Evolutionary conservation across 1,284 basidiomycete species (phyloP), one percentile per base, ranked within the genome.

Genomic region (Caloboletus inedulis): DNA sequence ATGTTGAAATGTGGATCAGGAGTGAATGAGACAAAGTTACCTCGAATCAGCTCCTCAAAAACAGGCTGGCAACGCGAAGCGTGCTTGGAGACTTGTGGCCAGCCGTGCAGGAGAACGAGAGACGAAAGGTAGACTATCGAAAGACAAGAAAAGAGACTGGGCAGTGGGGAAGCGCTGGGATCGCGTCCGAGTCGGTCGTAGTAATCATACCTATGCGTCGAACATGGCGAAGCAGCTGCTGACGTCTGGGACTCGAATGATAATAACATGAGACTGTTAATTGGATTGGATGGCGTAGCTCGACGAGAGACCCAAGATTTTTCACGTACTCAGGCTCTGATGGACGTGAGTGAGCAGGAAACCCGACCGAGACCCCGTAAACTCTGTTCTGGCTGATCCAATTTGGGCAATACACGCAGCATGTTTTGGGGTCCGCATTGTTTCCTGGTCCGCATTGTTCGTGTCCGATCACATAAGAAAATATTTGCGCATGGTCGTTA

Each of bases 321-420:
- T 19, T 27, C 33, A 48, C 44, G 36, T 29, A 21, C n/a, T n/a
- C n/a, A n/a, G n/a, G n/a, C 25, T 43, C 4, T 42, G 43, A 29
- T 16, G 18, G 25, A 13, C 5, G 34, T 10, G 10, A 14, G 23
- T 7, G 33, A n/a, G n/a, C 18, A n/a, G 4, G 21, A 25, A 21
- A 29, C n/a, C n/a, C n/a, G n/a, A n/a, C n/a, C n/a, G 7, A 21
- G 59, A 61, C 59, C 61, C 59, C 61, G 13, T 43, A 44, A 63
- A 61, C 52, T 59, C 53, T 52, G 62, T 53, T 62, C 34, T n/a
- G 21, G 9, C 2, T 39, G 9, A 18, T 29, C 61, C 43, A 21
- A 43, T 51, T 47, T 21, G 8, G 37, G 36, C 7, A 41, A 33
- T n/a, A 7, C 12, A 9, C 29, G 8, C 29, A 4, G 27, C 4